Evolutionary conservation across 2,329 filamentous ascomycete genomes (phyloP), one percentile per base, ranked within the genome.

Genomic region (Zymoseptoria brevis): DNA sequence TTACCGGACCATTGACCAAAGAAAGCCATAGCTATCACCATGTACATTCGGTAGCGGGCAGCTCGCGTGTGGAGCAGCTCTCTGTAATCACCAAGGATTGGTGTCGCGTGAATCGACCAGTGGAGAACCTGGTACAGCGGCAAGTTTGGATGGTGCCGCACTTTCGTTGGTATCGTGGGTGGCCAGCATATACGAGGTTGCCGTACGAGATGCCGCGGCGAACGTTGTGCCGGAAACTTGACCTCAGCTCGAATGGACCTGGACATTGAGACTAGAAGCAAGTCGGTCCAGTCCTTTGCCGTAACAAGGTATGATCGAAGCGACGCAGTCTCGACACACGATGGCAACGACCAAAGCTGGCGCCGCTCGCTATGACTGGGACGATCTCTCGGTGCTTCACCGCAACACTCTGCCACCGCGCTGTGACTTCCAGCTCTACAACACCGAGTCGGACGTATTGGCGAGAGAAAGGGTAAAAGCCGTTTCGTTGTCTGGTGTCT

Each of bases 381-480:
- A 78, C 69, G 86, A 87, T 65, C 76, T 85, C 59, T 68, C 77
- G 3, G 75, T 87, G 26, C 75, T 87, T 16, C 84, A 86, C 68
- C 80, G 79, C 63, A 84, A 84, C 64, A 83, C 81, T 0, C 75
- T 87, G 5, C 74, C 80, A 7, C 80, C 82, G 4, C 78, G 84
- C 57, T 79, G 81, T 53, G 76, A 82, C 64, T 86, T 85, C 67
- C 79, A 80, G 67, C 72, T 81, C 22, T 85, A 82, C 66, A 67
- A 76, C 48, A 75, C 68, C 16, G 77, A 80, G 59, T 66, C 73
- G 1, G 77, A 81, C 67, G 82, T 82, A 69, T 84, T 19, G 53
- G 70, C 76, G 56, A 59, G 69, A 13, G 66, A 53, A 29, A 74
- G 72, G 41, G 63, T 67, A 29, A 65, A 63, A 50, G 65, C 63